Evolutionary conservation across 140 eudicot species (phyloP).

Genomic region (Anethum foeniculum): DNA sequence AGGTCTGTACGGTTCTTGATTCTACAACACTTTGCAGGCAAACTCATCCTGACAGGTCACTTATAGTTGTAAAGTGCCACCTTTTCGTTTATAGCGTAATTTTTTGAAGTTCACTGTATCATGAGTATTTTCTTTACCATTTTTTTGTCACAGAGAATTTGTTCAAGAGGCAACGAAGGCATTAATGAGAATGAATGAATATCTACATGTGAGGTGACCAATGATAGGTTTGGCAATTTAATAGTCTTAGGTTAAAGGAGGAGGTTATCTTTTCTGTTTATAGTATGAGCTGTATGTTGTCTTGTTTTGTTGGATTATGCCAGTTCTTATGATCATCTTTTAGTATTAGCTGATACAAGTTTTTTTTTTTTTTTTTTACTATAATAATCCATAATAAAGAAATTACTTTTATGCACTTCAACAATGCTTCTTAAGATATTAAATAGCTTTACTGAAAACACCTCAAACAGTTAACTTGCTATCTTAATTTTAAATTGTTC

Average conservation of each 20-base stretch:
- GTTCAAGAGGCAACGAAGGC: constrained; percentile 77
- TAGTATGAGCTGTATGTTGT: not conserved
- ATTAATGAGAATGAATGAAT: constrained; percentile 69
- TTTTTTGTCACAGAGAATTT: constrained; percentile 48
- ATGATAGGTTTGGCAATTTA: constrained; percentile 16
- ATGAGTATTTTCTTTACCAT: not conserved
- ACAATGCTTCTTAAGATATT: not conserved
- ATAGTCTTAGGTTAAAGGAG: not conserved
- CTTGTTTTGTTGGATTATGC: not conserved
- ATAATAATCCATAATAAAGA: not conserved
- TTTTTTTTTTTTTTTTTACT: not conserved
- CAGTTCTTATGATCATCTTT: not conserved
- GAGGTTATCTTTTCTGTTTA: not conserved
- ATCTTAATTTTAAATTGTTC: not conserved
- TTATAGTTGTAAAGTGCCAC: not conserved
- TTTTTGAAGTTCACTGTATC: not conserved
- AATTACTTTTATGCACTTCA: not conserved
- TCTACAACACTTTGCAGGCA: constrained; percentile 82
- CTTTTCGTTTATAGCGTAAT: not conserved
- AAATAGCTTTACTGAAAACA: not conserved
- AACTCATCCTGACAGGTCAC: constrained; percentile 96
- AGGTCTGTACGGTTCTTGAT: constrained; percentile 93
- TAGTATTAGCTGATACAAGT: not conserved
- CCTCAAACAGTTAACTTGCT: not conserved
- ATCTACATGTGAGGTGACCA: constrained; percentile 98